A percentile compares a stretch with the other conserved stretches of the same genome.
Conservation (phyloP, 2,329 filamentous ascomycete genomes). For the Intubia oerlemansii region DNA sequence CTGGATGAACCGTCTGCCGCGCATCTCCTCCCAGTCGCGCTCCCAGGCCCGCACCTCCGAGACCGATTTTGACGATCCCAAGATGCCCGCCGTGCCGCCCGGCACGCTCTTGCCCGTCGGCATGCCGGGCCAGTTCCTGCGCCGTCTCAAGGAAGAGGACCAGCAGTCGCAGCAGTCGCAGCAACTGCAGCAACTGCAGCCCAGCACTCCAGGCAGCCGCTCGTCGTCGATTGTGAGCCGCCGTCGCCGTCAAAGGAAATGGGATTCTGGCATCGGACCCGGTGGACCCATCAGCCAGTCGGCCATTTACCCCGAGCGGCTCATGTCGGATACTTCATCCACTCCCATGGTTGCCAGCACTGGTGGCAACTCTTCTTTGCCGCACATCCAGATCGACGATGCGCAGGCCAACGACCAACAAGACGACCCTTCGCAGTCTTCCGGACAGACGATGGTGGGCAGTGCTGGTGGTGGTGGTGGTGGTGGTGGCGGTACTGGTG, state of each 20-base stretch:
- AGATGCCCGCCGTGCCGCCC: constrained; percentile 36
- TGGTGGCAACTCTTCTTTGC: background rate
- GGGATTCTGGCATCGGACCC: constrained; percentile 50
- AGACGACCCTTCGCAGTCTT: constrained; percentile 3
- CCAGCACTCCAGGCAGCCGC: constrained; percentile 34
- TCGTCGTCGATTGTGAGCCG: constrained; percentile 37
- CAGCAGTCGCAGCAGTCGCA: constrained; percentile 17
- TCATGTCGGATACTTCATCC: constrained; percentile 5
- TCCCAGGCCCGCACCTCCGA: constrained; percentile 61
- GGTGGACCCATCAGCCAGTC: constrained; percentile 81
- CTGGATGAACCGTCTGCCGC: constrained; percentile 87
- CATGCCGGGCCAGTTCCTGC: constrained; percentile 54
- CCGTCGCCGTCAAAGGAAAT: constrained; percentile 44
- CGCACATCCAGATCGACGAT: too few relatives aligned
- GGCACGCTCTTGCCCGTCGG: constrained; percentile 53
- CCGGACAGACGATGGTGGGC: constrained; percentile 2
- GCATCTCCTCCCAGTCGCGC: constrained; percentile 43
- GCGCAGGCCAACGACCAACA: too few relatives aligned
- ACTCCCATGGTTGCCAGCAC: background rate
- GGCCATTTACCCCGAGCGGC: constrained; percentile 54
- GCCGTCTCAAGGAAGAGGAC: constrained; percentile 63
- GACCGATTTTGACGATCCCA: constrained; percentile 53
- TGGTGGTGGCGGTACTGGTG: too few relatives aligned
- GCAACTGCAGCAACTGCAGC: constrained; percentile 9
- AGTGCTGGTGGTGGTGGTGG: too few relatives aligned